A percentile compares a stretch with the other conserved stretches of the same genome.
These are phyloP conservation scores for Buddleja alternifolia DNA, from an alignment of 257 asterid species.

Conservation along the genomic window DNA sequence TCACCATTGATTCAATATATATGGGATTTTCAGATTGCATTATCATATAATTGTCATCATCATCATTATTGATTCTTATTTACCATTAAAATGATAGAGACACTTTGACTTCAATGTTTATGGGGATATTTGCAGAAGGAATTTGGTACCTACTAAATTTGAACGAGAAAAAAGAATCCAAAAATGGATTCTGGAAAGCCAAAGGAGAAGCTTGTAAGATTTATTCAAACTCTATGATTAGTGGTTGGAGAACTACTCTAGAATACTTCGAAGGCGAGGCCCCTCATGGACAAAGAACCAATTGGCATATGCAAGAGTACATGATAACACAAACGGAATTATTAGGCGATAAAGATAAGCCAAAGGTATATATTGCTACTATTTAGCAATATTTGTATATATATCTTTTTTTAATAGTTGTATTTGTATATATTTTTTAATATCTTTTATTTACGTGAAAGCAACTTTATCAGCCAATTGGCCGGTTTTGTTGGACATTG, in stretches of 20 bases:
- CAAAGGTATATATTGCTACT: constrained; percentile 45
- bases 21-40: neutral
- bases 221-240: constrained; percentile 38
- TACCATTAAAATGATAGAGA: neutral
- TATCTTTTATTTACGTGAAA: constrained; percentile 25
- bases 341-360: constrained; percentile 25
- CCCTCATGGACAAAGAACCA: constrained; percentile 40
- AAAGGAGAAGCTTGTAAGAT: constrained; percentile 53
- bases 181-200: constrained; percentile 58
- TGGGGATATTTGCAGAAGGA: constrained; percentile 48
- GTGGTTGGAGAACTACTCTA: constrained; percentile 64
- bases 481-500: constrained; percentile 43
- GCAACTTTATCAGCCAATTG: constrained; percentile 35
- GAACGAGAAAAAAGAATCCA: constrained; percentile 39
- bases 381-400: neutral
- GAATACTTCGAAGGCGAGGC: constrained; percentile 51
- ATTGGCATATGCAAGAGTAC: constrained; percentile 71
- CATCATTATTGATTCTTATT: neutral
- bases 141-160: constrained; percentile 53
- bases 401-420: neutral
- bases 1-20: neutral
- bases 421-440: neutral
- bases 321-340: constrained; percentile 36
- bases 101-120: neutral
- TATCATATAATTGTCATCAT: neutral